phyloP scores from a whole-genome alignment of 2,329 filamentous ascomycete species.

The Pseudophaeomoniella oleicola region DNA sequence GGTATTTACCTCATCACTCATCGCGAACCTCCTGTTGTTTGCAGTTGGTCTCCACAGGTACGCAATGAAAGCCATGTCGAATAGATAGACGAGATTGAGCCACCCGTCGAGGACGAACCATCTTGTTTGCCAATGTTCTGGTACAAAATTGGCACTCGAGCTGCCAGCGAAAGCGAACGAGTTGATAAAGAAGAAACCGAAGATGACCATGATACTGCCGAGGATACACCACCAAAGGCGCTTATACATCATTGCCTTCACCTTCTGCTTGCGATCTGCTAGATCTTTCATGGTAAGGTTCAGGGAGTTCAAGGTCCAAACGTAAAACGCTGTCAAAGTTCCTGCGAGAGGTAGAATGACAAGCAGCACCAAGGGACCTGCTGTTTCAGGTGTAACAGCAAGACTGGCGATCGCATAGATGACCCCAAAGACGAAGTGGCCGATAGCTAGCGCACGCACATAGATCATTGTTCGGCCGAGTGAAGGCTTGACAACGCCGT shows the following conservation, averaged over 20 bases:
- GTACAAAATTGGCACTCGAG: constrained; percentile 76
- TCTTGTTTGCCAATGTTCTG: constrained; percentile 89
- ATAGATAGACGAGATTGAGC: constrained; percentile 91
- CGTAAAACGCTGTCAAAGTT: constrained; percentile 90
- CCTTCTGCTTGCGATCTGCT: constrained; percentile 82
- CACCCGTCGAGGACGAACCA: constrained; percentile 98
- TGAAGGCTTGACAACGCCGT: constrained; percentile 89
- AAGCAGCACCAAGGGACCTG: constrained; percentile 77
- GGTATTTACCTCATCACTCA: constrained; percentile 71
- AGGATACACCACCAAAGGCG: constrained; percentile 98
- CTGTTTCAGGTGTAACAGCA: constrained; percentile 74
- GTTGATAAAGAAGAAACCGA: constrained; percentile 97
- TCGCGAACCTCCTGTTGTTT: constrained; percentile 93
- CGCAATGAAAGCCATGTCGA: constrained; percentile 81
- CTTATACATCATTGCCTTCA: constrained; percentile 92
- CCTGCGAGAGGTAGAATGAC: constrained; percentile 85
- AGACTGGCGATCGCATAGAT: constrained; percentile 86
- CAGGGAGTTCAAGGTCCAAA: constrained; percentile 94
- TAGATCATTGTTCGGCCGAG: constrained; percentile 89
- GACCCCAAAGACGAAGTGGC: constrained; percentile 85
- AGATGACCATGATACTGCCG: constrained; percentile 83
- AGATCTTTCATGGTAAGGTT: constrained; percentile 93
- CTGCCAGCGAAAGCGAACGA: constrained; percentile 85
- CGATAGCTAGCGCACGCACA: constrained; percentile 77
- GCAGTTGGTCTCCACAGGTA: constrained; percentile 94